These are phyloP conservation scores for Rhizoclosmatium sp. DNA, from an alignment of 192 early-diverging fungal genomes.

Conservation along the genomic window DNA sequence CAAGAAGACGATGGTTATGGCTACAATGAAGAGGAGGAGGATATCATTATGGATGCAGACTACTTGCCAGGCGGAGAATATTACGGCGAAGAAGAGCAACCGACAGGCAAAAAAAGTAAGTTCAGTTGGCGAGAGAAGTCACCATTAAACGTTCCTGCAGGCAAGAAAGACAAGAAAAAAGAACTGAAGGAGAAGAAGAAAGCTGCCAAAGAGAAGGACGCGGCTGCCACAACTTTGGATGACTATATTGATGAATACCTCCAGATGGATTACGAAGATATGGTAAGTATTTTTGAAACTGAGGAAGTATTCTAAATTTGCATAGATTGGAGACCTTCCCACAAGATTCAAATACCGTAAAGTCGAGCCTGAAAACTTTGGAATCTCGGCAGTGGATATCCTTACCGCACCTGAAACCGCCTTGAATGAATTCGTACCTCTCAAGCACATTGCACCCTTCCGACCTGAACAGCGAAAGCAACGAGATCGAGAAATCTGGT, in stretches of 20 bases:
- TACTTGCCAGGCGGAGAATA: conserved; percentile 77
- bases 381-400: conserved; percentile 85
- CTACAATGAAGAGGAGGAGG: conserved; percentile 61
- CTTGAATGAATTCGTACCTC: conserved; percentile 83
- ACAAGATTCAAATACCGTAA: conserved; percentile 94
- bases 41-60: conserved; percentile 93
- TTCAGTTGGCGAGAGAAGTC: not conserved
- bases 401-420: conserved; percentile 89
- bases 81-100: conserved; percentile 47
- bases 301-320: not conserved
- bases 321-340: conserved; percentile 76
- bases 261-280: conserved; percentile 91
- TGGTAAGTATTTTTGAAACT: conserved; percentile 53
- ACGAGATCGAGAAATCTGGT: conserved; percentile 53
- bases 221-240: conserved; percentile 52
- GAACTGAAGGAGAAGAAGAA: conserved; percentile 51
- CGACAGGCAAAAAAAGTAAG: conserved; percentile 37
- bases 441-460: conserved; percentile 90
- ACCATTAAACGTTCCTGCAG: conserved; percentile 9
- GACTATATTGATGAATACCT: conserved; percentile 91
- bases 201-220: conserved; percentile 48
- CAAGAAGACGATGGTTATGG: conserved; percentile 46
- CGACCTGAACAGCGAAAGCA: conserved; percentile 50
- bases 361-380: conserved; percentile 78
- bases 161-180: conserved; percentile 37